Evolutionary conservation across 208 protist species (phyloP).

Genomic region (Crithidia acanthocephali): DNA sequence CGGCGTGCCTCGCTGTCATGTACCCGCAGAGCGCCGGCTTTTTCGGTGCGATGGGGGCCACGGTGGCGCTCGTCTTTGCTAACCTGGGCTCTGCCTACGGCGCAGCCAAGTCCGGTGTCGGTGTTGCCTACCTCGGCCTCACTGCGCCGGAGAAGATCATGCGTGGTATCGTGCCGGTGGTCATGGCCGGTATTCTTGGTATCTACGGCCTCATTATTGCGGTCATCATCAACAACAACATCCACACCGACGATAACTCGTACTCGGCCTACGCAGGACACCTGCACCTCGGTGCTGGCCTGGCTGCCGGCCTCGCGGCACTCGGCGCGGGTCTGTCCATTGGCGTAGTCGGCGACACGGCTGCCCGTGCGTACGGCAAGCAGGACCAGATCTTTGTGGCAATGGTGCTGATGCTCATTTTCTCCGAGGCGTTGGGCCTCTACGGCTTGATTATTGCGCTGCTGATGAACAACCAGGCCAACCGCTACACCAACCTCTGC

Average conservation of each 20-base stretch:
- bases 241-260: slow-evolving; percentile 73
- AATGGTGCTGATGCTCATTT: slow-evolving; percentile 99
- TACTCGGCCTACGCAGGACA: slow-evolving; percentile 91
- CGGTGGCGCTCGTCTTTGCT: slow-evolving; percentile 82
- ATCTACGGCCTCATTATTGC: slow-evolving; percentile 99
- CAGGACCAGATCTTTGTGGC: slow-evolving; percentile 99
- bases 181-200: slow-evolving; percentile 98
- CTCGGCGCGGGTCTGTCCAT: slow-evolving; percentile 98
- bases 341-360: slow-evolving; percentile 99
- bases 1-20: slow-evolving; percentile 66
- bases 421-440: slow-evolving; percentile 99
- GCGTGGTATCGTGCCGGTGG: slow-evolving; percentile 93
- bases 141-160: slow-evolving; percentile 96
- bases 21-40: slow-evolving; percentile 86
- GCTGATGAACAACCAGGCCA: slow-evolving; percentile 92
- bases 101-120: slow-evolving; percentile 98
- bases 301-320: slow-evolving; percentile 95
- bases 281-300: slow-evolving; percentile 96
- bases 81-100: slow-evolving; percentile 99
- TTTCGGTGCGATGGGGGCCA: slow-evolving; percentile 78
- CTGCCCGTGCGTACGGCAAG: slow-evolving; percentile 89
- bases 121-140: slow-evolving; percentile 98
- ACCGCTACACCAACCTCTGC: slow-evolving; percentile 74
- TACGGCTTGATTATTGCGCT: slow-evolving; percentile 99
- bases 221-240: slow-evolving; percentile 98